Percentiles rank a stretch among this genome's conserved stretches.
Evolutionary conservation across 176 grass and related monocot species (phyloP).

Genomic region (Oryza meyeriana): DNA sequence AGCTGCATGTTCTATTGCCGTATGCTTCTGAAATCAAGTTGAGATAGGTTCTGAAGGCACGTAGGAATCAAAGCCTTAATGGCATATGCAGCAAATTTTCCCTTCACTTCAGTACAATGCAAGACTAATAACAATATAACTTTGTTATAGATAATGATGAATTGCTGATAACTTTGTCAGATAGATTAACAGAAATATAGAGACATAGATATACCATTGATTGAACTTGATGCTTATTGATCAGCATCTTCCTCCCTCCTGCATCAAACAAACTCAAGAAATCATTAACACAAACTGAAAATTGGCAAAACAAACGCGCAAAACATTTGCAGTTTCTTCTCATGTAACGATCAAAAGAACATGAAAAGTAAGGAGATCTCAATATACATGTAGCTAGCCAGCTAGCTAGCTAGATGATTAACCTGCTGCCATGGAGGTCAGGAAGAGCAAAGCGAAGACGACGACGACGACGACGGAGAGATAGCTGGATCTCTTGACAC

Average conservation of each 20-base stretch:
- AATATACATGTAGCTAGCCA: not conserved
- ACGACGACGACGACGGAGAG: not conserved
- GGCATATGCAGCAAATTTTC: not conserved
- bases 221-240: constrained; percentile 16
- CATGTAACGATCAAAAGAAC: not conserved
- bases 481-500: constrained; percentile 24
- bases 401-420: constrained; percentile 1
- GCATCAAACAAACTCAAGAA: not conserved
- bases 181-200: not conserved
- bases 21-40: not conserved
- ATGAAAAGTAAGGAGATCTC: not conserved
- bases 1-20: constrained; percentile 23
- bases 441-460: constrained; percentile 37
- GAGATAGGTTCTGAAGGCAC: not conserved
- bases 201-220: constrained; percentile 32
- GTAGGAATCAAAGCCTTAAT: not conserved
- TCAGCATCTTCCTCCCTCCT: constrained; percentile 31
- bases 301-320: not conserved
- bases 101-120: not conserved
- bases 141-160: not conserved
- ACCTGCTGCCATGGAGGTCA: constrained; percentile 42
- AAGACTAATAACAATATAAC: not conserved
- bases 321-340: not conserved
- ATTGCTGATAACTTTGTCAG: not conserved
- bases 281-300: constrained; percentile 30